Conservation (phyloP, 805 yeast species). For the Brettanomyces custersianus region DNA sequence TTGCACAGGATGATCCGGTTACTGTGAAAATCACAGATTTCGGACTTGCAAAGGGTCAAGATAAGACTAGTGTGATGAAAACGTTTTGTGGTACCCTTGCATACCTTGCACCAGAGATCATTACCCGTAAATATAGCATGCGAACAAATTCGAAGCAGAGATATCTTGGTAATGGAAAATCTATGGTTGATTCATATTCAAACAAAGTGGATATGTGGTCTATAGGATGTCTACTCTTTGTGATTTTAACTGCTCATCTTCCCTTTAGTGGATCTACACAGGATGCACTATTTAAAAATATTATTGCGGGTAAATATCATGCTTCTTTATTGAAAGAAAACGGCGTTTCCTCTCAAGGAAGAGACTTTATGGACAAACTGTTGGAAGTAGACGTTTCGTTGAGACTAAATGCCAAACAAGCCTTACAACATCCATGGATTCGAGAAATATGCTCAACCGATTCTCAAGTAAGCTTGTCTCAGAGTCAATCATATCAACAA, state of each 20-base stretch:
- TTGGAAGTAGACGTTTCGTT: conserved; percentile 68
- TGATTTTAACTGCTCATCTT: conserved; percentile 81
- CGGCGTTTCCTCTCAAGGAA: conserved; percentile 57
- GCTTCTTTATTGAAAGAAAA: conserved; percentile 57
- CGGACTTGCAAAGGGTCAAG: conserved; percentile 89
- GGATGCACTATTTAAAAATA: conserved; percentile 70
- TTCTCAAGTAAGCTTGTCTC: conserved; percentile 50
- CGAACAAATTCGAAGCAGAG: conserved; percentile 15
- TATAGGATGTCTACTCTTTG: conserved; percentile 88
- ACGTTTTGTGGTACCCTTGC: conserved; percentile 98
- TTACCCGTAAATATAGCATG: conserved; percentile 42
- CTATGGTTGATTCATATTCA: conserved; percentile 46
- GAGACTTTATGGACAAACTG: conserved; percentile 61
- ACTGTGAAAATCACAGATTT: conserved; percentile 90
- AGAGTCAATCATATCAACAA: conserved; percentile 61
- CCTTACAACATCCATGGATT: conserved; percentile 82
- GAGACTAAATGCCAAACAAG: conserved; percentile 68
- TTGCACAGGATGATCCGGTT: conserved; percentile 87
- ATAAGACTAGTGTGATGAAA: conserved; percentile 77
- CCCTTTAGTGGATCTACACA: conserved; percentile 95
- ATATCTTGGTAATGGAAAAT: conserved; percentile 26
- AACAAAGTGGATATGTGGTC: conserved; percentile 97
- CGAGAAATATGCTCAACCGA: conserved; percentile 20
- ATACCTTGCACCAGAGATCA: conserved; percentile 93
- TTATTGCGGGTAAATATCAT: conserved; percentile 70